Evolutionary conservation across 306 rosid genomes (phyloP).

Genomic region (Alnus rubra): DNA sequence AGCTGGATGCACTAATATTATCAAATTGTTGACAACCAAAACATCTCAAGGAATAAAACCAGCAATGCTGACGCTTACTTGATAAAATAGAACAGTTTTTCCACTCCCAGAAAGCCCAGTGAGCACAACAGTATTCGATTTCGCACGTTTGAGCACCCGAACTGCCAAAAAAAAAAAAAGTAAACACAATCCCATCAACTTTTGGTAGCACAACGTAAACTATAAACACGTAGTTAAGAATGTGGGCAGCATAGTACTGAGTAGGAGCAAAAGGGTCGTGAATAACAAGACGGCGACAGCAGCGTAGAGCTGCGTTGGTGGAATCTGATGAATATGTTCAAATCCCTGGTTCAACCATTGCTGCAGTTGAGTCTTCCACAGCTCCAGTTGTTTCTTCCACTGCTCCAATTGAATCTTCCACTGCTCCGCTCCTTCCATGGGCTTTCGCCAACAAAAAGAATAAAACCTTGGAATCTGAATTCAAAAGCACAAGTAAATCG

Average conservation of each 20-base stretch:
- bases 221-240: neutral
- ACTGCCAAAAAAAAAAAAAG: slow-evolving; percentile 39
- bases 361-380: slow-evolving; percentile 46
- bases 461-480: neutral
- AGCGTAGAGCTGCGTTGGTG: slow-evolving; percentile 59
- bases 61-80: slow-evolving; percentile 39
- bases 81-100: slow-evolving; percentile 80
- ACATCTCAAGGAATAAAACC: neutral
- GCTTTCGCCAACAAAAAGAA: neutral
- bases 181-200: neutral
- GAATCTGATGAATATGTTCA: slow-evolving; percentile 47
- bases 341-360: slow-evolving; percentile 35
- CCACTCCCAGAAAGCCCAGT: slow-evolving; percentile 85
- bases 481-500: neutral
- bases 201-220: neutral
- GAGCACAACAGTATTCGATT: slow-evolving; percentile 68
- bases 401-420: neutral
- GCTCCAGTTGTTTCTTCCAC: slow-evolving; percentile 29
- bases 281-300: slow-evolving; percentile 49
- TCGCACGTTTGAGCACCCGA: slow-evolving; percentile 63
- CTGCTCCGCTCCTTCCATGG: slow-evolving; percentile 2
- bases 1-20: neutral
- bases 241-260: slow-evolving; percentile 22
- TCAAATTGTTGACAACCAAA: neutral
- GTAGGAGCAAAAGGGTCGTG: slow-evolving; percentile 49